Evolutionary conservation across 768 basidiomycete species (phyloP), one percentile per base, ranked within the genome.

Genomic region (Tulasnella sp.): DNA sequence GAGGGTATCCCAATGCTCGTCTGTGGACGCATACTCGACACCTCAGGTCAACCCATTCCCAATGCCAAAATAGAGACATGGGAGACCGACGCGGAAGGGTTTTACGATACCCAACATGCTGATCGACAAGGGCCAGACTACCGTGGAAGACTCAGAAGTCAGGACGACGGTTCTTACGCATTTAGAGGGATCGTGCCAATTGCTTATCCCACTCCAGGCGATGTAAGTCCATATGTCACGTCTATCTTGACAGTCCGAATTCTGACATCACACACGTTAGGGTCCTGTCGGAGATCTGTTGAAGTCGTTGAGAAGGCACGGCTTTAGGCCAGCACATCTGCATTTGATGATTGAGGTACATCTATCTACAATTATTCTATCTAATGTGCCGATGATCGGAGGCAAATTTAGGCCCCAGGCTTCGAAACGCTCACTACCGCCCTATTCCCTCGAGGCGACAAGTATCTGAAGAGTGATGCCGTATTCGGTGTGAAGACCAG

Each of bases 401-500:
- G 71, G n/a, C 46, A 29, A 37, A 23, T 81, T 67, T 46, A 83
- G 78, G 92, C 93, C 0, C 87, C 88, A 5, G 93, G 93, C 40
- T 94, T 87, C 83, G 90, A 90, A 82, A 91, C 88, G 61, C 88
- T 96, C 29, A 85, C 87, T 23, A 95, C 93, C 0, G 90, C 93
- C 1, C 83, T 94, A 13, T 96, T 92, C 83, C 90, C 91, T 18
- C 88, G 91, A 77, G 90, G 89, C 6, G 92, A 93, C 80, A 83
- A 85, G 2, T 94, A 88, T 81, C 79, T 95, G 35, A 84, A 83
- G 7, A 93, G 90, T 78, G 94, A 95, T 82, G 87, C 89, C 16
- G 93, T 95, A 3, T 94, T 95, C 83, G 93, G 94, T 13, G 93
- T 93, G 37, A 93, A 93, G 83, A 87, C 88, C 71, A 93, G 91